Evolutionary conservation across 83 land plant genomes (phyloP).

Genomic region (Isoetes engelmannii): DNA sequence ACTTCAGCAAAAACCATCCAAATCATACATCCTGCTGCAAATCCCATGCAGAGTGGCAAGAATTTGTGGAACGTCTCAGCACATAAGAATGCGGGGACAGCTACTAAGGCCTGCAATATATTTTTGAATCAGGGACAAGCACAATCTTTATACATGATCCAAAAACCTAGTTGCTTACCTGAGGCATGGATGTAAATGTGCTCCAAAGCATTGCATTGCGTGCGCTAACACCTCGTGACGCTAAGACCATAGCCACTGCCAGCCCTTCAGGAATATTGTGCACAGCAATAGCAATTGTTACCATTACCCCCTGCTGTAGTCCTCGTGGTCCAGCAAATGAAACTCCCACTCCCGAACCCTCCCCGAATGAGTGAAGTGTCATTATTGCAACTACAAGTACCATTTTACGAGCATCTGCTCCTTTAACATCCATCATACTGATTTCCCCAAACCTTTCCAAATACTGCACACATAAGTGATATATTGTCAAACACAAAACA

Average conservation of each 20-base stretch:
- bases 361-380: slow-evolving; percentile 98
- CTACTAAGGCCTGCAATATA: slow-evolving; percentile 77
- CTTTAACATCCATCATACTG: slow-evolving; percentile 94
- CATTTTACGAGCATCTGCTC: slow-evolving; percentile 86
- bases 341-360: slow-evolving; percentile 97
- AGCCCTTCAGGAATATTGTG: slow-evolving; percentile 97
- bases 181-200: slow-evolving; percentile 90
- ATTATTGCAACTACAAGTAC: slow-evolving; percentile 85
- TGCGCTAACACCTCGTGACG: slow-evolving; percentile 80
- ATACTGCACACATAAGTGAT: slow-evolving; percentile 31
- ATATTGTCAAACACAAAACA: not conserved
- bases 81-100: slow-evolving; percentile 90
- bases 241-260: slow-evolving; percentile 93
- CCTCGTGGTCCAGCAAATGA: slow-evolving; percentile 96
- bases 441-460: slow-evolving; percentile 87
- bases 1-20: slow-evolving; percentile 99
- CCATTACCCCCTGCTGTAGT: slow-evolving; percentile 83
- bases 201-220: slow-evolving; percentile 92
- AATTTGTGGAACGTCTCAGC: slow-evolving; percentile 95
- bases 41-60: slow-evolving; percentile 89
- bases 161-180: slow-evolving; percentile 37
- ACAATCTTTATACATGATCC: not conserved
- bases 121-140: not conserved
- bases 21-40: slow-evolving; percentile 99
- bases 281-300: slow-evolving; percentile 93